Evolutionary conservation across 495 filamentous ascomycete genomes (phyloP), one percentile per base, ranked within the genome.

Genomic region (Lasiosphaeria ovina): DNA sequence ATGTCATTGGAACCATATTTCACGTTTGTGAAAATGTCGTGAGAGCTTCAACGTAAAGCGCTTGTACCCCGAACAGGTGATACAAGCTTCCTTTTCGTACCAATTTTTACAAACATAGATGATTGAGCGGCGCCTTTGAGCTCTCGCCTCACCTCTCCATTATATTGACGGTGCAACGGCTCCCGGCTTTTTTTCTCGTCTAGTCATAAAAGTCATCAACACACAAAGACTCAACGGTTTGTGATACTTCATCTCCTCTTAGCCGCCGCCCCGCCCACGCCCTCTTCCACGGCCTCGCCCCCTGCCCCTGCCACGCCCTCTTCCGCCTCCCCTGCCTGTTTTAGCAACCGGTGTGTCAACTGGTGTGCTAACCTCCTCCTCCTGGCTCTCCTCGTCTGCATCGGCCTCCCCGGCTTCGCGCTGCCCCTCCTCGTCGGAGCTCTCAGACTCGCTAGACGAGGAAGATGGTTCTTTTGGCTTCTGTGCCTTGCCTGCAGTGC

Each of bases 361-460:
- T 24, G 24, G 24, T 24, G 24, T 24, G 24, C 24, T 24, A 24
- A 24, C 24, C 24, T 24, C 65, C 1, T 57, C 65, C 32, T 69
- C 70, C 47, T 69, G 68, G 17, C 69, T 72, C 63, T 54, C 75
- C 36, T 67, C 68, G 8, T 54, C 63, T 47, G 62, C 68, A 55
- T 74, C 64, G 50, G 63, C 72, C 54, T 65, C 70, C 50, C 65
- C 72, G 44, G 69, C 76, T 58, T 80, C 81, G 17, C 87, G 72
- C 0, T 77, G 77, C 59, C 80, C 77, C 55, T 82, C 78, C 42
- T 91, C 81, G 7, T 81, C 80, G 57, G 83, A 82, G 45, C 63
- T 61, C 64, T 95, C 92, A 34, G 78, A 76, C 59, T 88, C 88
- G 59, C 92, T 59, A 4, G 62, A 88, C 5, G 34, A 58, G 5